A percentile compares a stretch with the other conserved stretches of the same genome.
These are phyloP conservation scores for Corchorus capsularis DNA, from an alignment of 345 rosid species.

Conservation along the genomic window DNA sequence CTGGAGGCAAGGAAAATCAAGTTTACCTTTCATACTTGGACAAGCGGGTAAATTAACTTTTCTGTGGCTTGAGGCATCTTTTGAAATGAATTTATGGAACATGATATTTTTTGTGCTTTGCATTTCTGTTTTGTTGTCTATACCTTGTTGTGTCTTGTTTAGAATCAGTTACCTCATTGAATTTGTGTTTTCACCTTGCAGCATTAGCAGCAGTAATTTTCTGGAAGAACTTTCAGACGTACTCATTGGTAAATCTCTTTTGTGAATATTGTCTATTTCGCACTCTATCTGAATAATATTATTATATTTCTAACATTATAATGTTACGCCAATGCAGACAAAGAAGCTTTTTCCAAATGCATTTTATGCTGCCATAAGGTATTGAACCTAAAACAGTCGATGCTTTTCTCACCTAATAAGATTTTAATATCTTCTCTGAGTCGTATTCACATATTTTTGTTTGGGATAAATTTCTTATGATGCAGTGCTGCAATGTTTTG, in stretches of 20 bases:
- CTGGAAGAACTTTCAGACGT: slow-evolving; percentile 71
- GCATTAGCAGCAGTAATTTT: slow-evolving; percentile 72
- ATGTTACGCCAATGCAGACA: slow-evolving; percentile 56
- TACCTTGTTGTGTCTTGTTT: not conserved
- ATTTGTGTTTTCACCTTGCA: slow-evolving; percentile 39
- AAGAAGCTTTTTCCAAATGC: slow-evolving; percentile 72
- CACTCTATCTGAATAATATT: not conserved
- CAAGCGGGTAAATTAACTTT: slow-evolving; percentile 69
- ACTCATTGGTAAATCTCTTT: slow-evolving; percentile 51
- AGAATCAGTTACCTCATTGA: not conserved
- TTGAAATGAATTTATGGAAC: not conserved
- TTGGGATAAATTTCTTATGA: not conserved
- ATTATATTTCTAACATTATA: slow-evolving; percentile 26
- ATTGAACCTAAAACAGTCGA: slow-evolving; percentile 9
- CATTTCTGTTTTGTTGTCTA: not conserved
- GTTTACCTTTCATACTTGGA: slow-evolving; percentile 81
- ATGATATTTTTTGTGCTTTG: not conserved
- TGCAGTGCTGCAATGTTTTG: slow-evolving; percentile 83
- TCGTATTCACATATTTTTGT: not conserved
- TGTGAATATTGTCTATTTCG: not conserved
- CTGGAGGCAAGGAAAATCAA: slow-evolving; percentile 93
- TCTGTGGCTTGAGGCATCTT: slow-evolving; percentile 8
- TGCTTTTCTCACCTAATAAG: not conserved
- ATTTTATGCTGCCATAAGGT: slow-evolving; percentile 65
- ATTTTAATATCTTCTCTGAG: not conserved